phyloP scores from a whole-genome alignment of 352 stramenopile genomes.

The Pythium periplocum region DNA sequence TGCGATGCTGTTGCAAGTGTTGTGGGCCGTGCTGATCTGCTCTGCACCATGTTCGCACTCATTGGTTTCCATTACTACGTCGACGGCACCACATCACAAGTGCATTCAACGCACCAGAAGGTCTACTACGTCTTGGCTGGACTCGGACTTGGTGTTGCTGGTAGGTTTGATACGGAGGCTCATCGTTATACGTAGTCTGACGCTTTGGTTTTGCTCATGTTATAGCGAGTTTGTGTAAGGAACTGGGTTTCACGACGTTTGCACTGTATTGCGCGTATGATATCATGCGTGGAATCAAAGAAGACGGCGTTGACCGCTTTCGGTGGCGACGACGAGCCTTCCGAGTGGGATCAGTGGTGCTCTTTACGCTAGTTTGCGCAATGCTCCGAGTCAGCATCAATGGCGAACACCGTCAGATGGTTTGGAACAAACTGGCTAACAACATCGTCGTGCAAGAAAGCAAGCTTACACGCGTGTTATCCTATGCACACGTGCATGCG shows the following conservation, averaged over 20 bases:
- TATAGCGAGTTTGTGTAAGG: slow-evolving; percentile 75
- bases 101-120: too few species aligned
- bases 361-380: slow-evolving; percentile 11
- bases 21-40: slow-evolving; percentile 87
- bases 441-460: slow-evolving; percentile 54
- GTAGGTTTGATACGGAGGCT: too few species aligned
- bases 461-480: slow-evolving; percentile 39
- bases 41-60: slow-evolving; percentile 71
- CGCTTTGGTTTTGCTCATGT: neutral
- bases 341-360: slow-evolving; percentile 14
- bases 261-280: slow-evolving; percentile 72
- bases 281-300: slow-evolving; percentile 16
- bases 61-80: slow-evolving; percentile 32
- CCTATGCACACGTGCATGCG: slow-evolving; percentile 82
- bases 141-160: too few species aligned
- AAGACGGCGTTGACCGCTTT: neutral
- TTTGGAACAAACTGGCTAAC: slow-evolving; percentile 88
- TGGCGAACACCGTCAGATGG: slow-evolving; percentile 48
- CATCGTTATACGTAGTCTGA: neutral
- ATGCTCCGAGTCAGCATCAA: slow-evolving; percentile 59
- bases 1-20: slow-evolving; percentile 88
- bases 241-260: slow-evolving; percentile 83
- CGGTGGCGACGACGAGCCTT: slow-evolving; percentile 1
- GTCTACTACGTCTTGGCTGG: slow-evolving; percentile 2
- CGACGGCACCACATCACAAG: too few species aligned